These are phyloP conservation scores for Heliamphora exappendiculata DNA, from an alignment of 148 eudicot species.

Conservation along the genomic window DNA sequence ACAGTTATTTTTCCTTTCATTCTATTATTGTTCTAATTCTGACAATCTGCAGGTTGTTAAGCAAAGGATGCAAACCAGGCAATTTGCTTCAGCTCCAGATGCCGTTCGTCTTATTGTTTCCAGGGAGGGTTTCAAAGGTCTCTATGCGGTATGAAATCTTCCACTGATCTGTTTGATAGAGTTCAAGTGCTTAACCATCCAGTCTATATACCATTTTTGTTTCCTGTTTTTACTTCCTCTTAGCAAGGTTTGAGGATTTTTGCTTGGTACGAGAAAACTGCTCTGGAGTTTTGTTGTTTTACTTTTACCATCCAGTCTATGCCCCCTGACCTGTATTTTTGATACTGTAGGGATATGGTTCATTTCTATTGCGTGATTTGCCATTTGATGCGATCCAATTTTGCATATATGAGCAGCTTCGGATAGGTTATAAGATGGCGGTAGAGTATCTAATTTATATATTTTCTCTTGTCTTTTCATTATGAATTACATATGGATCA, in stretches of 20 bases:
- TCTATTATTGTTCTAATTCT: slow-evolving; percentile 7
- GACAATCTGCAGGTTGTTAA: slow-evolving; percentile 65
- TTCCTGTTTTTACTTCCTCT: slow-evolving; percentile 4
- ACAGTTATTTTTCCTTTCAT: slow-evolving; percentile 5
- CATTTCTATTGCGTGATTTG: slow-evolving; percentile 83
- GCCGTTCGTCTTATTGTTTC: slow-evolving; percentile 76
- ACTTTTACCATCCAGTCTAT: not conserved
- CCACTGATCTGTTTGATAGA: not conserved
- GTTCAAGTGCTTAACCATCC: not conserved
- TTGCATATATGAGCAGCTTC: slow-evolving; percentile 92
- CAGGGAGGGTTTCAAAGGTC: slow-evolving; percentile 88
- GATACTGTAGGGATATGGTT: slow-evolving; percentile 70
- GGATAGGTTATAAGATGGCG: slow-evolving; percentile 81
- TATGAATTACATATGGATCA: slow-evolving; percentile 76
- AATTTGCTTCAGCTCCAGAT: slow-evolving; percentile 77
- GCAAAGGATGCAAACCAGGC: slow-evolving; percentile 96
- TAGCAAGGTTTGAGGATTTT: not conserved
- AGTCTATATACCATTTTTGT: not conserved
- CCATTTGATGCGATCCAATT: slow-evolving; percentile 98
- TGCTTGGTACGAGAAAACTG: not conserved
- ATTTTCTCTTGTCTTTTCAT: no score
- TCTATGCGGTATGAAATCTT: slow-evolving; percentile 70
- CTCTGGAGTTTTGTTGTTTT: not conserved
- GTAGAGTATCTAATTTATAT: slow-evolving; percentile 47
- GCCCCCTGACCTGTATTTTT: not conserved